phyloP scores from a whole-genome alignment of 164 flowering plant species.

The Santalum album region DNA sequence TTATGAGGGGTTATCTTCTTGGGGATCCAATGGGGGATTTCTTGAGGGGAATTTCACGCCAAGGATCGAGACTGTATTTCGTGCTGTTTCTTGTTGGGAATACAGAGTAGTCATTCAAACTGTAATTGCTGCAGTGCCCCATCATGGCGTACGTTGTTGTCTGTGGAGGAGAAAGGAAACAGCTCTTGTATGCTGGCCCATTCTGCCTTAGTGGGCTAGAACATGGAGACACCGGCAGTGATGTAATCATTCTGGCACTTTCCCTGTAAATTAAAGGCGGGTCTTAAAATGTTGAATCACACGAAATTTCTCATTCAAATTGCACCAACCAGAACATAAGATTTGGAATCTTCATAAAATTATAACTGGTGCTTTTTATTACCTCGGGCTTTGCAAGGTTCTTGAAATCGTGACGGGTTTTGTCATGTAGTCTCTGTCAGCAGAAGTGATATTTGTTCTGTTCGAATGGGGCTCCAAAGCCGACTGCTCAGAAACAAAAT shows the following conservation, averaged over 20 bases:
- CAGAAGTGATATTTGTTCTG: conserved; percentile 15
- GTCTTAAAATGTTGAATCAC: too few species aligned
- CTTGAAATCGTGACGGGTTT: conserved; percentile 21
- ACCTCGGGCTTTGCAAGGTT: conserved; percentile 43
- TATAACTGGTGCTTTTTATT: not conserved
- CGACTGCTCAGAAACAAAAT: conserved; percentile 29
- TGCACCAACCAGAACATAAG: too few species aligned
- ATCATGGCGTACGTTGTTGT: conserved; percentile 33
- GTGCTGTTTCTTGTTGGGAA: conserved; percentile 21
- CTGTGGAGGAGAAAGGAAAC: conserved; percentile 66
- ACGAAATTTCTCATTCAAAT: too few species aligned
- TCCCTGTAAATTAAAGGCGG: conserved; percentile 15
- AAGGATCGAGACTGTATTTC: conserved; percentile 23
- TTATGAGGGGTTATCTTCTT: too few species aligned
- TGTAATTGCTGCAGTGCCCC: conserved; percentile 32
- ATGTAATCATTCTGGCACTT: conserved; percentile 33
- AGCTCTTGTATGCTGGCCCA: conserved; percentile 39
- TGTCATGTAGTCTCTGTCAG: conserved; percentile 30
- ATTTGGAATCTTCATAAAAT: too few species aligned
- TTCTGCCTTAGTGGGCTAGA: conserved; percentile 51
- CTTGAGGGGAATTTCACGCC: conserved; percentile 21
- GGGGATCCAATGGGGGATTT: conserved; percentile 14
- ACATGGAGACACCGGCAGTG: conserved; percentile 63
- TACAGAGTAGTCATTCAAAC: conserved; percentile 19
- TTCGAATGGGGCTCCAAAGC: conserved; percentile 31